Evolutionary conservation across 805 yeast species (phyloP).

Genomic region (Yarrowia deformans): DNA sequence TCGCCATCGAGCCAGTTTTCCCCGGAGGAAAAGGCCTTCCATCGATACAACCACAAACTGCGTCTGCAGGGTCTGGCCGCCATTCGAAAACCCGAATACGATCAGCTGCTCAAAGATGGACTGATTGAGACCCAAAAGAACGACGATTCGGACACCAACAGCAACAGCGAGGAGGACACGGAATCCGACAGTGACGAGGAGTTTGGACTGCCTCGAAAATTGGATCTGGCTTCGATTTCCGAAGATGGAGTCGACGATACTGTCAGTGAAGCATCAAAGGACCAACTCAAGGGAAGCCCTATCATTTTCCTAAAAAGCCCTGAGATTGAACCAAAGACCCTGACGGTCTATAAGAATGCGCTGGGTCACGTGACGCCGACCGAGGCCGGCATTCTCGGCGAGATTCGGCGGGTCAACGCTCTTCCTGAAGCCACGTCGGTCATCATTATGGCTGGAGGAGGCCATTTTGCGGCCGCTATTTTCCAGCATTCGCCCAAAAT

Average conservation of each 20-base stretch:
- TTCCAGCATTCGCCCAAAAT: slow-evolving; percentile 69
- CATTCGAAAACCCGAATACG: slow-evolving; percentile 20
- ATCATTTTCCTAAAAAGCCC: slow-evolving; percentile 24
- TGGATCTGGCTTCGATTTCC: slow-evolving; percentile 13
- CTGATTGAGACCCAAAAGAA: background rate
- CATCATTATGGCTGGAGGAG: slow-evolving; percentile 93
- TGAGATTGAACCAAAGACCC: slow-evolving; percentile 19
- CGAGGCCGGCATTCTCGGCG: slow-evolving; percentile 14
- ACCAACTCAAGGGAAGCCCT: slow-evolving; percentile 25
- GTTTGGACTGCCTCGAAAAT: slow-evolving; percentile 23
- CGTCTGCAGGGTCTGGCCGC: slow-evolving; percentile 27
- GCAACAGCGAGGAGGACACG: slow-evolving; percentile 29
- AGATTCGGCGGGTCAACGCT: slow-evolving; percentile 24
- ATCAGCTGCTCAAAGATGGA: slow-evolving; percentile 22
- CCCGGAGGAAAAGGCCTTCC: slow-evolving; percentile 28
- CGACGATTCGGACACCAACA: slow-evolving; percentile 18
- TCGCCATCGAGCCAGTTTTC: slow-evolving; percentile 14
- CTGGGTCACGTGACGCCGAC: slow-evolving; percentile 13
- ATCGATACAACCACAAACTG: slow-evolving; percentile 35
- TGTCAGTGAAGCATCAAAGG: background rate
- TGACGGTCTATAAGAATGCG: slow-evolving; percentile 23
- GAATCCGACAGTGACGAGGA: slow-evolving; percentile 34
- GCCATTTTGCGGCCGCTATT: slow-evolving; percentile 97
- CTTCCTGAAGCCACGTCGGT: slow-evolving; percentile 59
- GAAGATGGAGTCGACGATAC: slow-evolving; percentile 8